Conservation (phyloP, 2,329 filamentous ascomycete genomes). For the Microdochium nivale region DNA sequence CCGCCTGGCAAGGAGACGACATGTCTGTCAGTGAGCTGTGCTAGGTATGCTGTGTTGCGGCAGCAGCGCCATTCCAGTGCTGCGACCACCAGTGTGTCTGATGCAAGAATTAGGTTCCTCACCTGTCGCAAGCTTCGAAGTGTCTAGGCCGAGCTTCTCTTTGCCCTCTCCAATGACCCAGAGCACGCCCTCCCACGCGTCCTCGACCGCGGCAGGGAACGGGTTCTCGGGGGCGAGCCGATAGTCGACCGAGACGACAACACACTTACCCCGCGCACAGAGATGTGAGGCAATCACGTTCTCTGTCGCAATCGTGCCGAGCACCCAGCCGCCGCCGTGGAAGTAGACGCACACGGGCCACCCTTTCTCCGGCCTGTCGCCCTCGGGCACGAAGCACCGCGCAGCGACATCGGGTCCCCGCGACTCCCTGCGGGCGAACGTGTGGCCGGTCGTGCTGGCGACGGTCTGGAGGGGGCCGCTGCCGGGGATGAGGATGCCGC, state of each 20-base stretch:
- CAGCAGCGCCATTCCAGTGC: no score
- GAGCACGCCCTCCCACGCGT: slow-evolving; percentile 45
- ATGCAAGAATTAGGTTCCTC: no score
- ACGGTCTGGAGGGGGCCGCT: slow-evolving; percentile 39
- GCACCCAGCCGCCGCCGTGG: slow-evolving; percentile 51
- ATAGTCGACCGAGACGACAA: slow-evolving; percentile 48
- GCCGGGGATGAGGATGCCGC: slow-evolving; percentile 42
- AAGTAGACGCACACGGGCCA: slow-evolving; percentile 50
- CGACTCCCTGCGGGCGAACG: slow-evolving; percentile 31
- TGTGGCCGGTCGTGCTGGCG: slow-evolving; percentile 33
- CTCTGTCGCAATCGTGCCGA: slow-evolving; percentile 49
- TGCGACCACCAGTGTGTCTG: no score
- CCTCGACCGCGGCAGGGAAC: slow-evolving; percentile 47
- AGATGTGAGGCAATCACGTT: slow-evolving; percentile 48
- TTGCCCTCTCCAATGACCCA: slow-evolving; percentile 27
- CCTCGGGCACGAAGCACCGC: slow-evolving; percentile 41
- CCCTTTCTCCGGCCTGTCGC: slow-evolving; percentile 30
- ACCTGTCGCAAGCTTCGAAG: slow-evolving; percentile 33
- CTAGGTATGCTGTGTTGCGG: no score
- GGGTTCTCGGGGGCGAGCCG: slow-evolving; percentile 47
- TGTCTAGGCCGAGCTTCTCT: slow-evolving; percentile 27
- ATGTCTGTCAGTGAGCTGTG: no score
- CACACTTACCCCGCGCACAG: slow-evolving; percentile 36
- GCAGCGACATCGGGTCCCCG: slow-evolving; percentile 37
- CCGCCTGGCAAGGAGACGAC: no score